Base-by-base conservation (phyloP, 2,329 filamentous ascomycete genomes). In the Neopestalotiopsis rosae region DNA sequence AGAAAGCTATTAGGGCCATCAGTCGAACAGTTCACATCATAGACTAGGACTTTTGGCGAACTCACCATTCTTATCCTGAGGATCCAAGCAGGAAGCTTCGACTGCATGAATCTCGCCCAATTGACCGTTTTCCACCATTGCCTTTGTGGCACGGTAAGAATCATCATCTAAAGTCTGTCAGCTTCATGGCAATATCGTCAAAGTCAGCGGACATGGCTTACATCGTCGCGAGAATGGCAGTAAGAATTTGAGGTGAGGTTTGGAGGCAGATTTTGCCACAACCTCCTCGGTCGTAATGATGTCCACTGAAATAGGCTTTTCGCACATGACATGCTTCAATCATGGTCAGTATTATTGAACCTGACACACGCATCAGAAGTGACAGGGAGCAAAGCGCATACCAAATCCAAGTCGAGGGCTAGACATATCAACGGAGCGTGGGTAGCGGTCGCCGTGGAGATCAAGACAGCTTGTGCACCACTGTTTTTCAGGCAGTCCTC, bases 191-290 rank as follows among this genome's bases (percentile, higher is more conserved):
- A 20, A 17, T 24, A 0, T 12, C 38, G 17, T 65, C 14, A 4
- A 32, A 49, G 9, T 49, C 14, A 17, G 1, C 14, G 20, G 42
- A 10, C n/a, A 65, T 9, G 14, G n/a, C 62, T 52, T 5, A 65
- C 62, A 65, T 34, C 62, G 38, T 1, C 62, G 40, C 20, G 62
- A 65, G 38, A 65, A 65, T 17, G 62, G 62, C n/a, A 65, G 62
- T 12, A 65, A 65, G 20, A 65, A 65, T 20, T 65, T 65, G 40
- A 65, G 62, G 28, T 65, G 62, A 65, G 62, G 62, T 40, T 65
- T 65, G 40, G 62, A 24, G 24, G 40, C 62, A 52, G 62, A 65
- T n/a, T 65, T 65, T 34, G 62, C 24, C 34, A 65, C 62, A 40
- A 65, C 62, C 20, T 65, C 62, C 24, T 65, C 62, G 62, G 62